Percentiles rank a stretch among this genome's conserved stretches.
phyloP scores from a whole-genome alignment of 2,329 filamentous ascomycete species.

The Cladosporium sp. region DNA sequence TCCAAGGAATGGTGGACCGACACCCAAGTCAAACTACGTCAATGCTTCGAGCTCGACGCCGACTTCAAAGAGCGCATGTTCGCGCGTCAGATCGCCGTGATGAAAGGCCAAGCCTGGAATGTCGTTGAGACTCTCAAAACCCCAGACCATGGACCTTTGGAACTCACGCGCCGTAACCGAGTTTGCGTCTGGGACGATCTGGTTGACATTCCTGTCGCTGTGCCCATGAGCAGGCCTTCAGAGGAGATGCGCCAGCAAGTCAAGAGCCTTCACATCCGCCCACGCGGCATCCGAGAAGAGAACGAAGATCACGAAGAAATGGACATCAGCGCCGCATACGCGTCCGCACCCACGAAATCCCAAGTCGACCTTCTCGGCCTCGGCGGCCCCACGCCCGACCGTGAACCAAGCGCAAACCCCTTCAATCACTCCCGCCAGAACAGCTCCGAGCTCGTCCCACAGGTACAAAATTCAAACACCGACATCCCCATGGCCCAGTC shows the following conservation, averaged over 20 bases:
- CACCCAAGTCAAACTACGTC: conserved; percentile 78
- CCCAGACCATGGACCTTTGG: conserved; percentile 84
- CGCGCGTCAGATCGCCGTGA: conserved; percentile 93
- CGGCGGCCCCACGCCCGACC: conserved; percentile 25
- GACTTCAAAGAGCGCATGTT: conserved; percentile 99
- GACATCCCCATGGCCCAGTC: conserved; percentile 2
- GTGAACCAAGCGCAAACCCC: conserved; percentile 34
- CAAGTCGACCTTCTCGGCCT: conserved; percentile 64
- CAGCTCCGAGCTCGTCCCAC: conserved; percentile 37
- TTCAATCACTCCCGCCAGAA: conserved; percentile 46
- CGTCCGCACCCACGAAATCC: conserved; percentile 47
- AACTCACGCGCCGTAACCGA: conserved; percentile 81
- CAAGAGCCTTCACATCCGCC: conserved; percentile 18
- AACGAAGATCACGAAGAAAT: conserved; percentile 69
- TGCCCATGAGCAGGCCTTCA: conserved; percentile 79
- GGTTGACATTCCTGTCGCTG: conserved; percentile 90
- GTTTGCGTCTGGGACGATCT: conserved; percentile 98
- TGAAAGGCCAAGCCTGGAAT: conserved; percentile 99
- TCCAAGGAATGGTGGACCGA: conserved; percentile 97
- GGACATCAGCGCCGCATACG: conserved; percentile 74
- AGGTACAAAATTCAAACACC: neutral
- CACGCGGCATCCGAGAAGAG: conserved; percentile 19
- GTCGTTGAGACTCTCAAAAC: conserved; percentile 96
- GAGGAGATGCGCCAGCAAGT: conserved; percentile 71
- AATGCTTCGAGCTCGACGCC: conserved; percentile 83